phyloP scores from a whole-genome alignment of 495 filamentous ascomycete genomes.

The Bathelium albidoporum region DNA sequence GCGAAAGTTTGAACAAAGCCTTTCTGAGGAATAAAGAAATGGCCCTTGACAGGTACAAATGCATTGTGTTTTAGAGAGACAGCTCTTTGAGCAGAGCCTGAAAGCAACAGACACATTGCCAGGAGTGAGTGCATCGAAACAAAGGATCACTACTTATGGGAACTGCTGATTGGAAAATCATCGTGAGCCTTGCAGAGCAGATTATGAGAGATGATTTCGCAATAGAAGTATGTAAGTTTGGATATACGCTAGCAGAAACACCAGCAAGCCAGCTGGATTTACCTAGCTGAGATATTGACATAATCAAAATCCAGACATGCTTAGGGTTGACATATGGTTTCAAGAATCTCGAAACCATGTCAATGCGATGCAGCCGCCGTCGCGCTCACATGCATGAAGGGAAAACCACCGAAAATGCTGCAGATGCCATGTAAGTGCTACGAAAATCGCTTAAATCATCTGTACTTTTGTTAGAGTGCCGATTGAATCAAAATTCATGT shows the following conservation, averaged over 20 bases:
- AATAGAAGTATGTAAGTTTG: background rate
- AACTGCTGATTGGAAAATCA: background rate
- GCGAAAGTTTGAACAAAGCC: background rate
- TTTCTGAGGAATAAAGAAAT: background rate
- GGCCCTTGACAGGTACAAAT: background rate
- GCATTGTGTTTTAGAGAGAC: background rate
- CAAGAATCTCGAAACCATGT: background rate
- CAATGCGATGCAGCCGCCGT: conserved; percentile 19
- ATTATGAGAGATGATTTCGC: background rate
- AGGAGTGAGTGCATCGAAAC: background rate
- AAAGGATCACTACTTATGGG: background rate
- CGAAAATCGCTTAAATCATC: background rate
- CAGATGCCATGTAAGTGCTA: background rate
- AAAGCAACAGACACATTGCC: background rate
- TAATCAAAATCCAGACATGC: background rate
- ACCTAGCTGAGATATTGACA: background rate
- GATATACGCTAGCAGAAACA: background rate
- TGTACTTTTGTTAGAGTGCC: too few relatives aligned
- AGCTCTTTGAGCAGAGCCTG: background rate
- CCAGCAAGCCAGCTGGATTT: background rate
- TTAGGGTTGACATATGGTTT: background rate
- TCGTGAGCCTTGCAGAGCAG: background rate
- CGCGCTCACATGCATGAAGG: background rate
- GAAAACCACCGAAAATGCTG: background rate
- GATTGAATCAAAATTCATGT: too few relatives aligned